Evolutionary conservation across 257 asterid genomes (phyloP).

Genomic region (Solanum peruvianum): DNA sequence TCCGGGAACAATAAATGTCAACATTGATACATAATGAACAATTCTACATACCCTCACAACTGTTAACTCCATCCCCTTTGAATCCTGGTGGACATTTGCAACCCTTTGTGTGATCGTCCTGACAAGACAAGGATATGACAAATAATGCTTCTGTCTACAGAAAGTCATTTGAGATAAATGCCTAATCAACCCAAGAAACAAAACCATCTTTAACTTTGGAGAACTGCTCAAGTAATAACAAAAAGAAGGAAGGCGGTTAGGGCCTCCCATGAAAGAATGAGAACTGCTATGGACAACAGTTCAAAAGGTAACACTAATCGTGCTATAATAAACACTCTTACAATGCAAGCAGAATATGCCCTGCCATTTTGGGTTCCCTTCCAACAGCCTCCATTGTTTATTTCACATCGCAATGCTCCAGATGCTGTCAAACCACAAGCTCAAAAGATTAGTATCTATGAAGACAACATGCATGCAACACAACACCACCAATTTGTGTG

Average conservation of each 20-base stretch:
- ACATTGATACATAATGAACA: not conserved
- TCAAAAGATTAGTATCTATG: not conserved
- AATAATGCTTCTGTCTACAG: not conserved
- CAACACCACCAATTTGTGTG: not conserved
- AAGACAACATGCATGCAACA: not conserved
- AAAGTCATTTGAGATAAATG: not conserved
- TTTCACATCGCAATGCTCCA: slow-evolving; percentile 75
- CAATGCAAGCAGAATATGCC: slow-evolving; percentile 85
- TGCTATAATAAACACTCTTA: slow-evolving; percentile 27
- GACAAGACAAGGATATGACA: slow-evolving; percentile 5
- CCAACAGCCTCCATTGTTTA: slow-evolving; percentile 96
- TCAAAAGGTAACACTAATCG: not conserved
- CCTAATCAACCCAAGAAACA: not conserved
- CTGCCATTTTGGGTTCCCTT: slow-evolving; percentile 50
- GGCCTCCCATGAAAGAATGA: not conserved
- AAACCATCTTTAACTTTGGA: not conserved
- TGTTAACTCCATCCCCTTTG: slow-evolving; percentile 78
- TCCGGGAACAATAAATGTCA: not conserved
- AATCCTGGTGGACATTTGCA: slow-evolving; percentile 93
- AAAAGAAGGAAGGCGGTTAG: not conserved
- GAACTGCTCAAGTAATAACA: not conserved
- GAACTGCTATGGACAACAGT: not conserved
- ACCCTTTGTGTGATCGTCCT: slow-evolving; percentile 80
- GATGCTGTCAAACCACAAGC: slow-evolving; percentile 44
- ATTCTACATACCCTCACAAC: slow-evolving; percentile 65